Evolutionary conservation across 768 basidiomycete genomes (phyloP).

Genomic region (Mrakia gelida): DNA sequence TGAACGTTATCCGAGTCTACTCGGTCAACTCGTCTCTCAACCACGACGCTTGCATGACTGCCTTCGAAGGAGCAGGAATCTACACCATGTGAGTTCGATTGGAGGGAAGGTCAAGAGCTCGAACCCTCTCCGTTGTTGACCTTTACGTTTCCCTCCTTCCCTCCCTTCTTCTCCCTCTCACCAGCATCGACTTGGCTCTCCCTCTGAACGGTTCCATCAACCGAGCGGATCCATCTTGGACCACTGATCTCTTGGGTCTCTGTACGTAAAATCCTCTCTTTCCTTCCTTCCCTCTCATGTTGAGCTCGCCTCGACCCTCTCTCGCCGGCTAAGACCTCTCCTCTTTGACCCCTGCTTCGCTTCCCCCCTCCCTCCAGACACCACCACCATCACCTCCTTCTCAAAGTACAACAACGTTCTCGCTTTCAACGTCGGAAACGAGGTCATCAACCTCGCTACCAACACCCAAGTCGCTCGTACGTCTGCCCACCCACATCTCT

Average conservation of each 20-base stretch:
- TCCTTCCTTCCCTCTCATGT: conserved; percentile 42
- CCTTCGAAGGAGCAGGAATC: conserved; percentile 8
- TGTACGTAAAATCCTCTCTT: conserved; percentile 67
- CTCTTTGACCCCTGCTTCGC: not conserved
- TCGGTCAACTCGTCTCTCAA: conserved; percentile 75
- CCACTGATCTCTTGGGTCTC: conserved; percentile 69
- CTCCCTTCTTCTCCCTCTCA: no score
- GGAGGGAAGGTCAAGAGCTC: not conserved
- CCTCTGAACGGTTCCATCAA: conserved; percentile 76
- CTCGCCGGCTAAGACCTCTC: not conserved
- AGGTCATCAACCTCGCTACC: conserved; percentile 56
- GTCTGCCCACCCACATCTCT: conserved; percentile 19
- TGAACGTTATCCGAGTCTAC: conserved; percentile 60
- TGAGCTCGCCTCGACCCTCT: not conserved
- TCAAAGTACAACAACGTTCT: conserved; percentile 79
- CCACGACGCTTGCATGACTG: conserved; percentile 78
- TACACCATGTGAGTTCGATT: conserved; percentile 47
- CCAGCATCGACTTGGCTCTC: conserved; percentile 67
- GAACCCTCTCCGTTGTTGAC: not conserved
- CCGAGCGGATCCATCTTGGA: conserved; percentile 68
- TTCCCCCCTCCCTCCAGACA: not conserved
- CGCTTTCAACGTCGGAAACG: conserved; percentile 87
- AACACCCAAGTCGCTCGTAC: conserved; percentile 57
- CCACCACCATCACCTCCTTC: conserved; percentile 16
- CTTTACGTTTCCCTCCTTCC: not conserved